A percentile compares a stretch with the other conserved stretches of the same genome.
These are phyloP conservation scores for Arabidopsis lyrata DNA, from an alignment of 441 rosid species.

Conservation along the genomic window DNA sequence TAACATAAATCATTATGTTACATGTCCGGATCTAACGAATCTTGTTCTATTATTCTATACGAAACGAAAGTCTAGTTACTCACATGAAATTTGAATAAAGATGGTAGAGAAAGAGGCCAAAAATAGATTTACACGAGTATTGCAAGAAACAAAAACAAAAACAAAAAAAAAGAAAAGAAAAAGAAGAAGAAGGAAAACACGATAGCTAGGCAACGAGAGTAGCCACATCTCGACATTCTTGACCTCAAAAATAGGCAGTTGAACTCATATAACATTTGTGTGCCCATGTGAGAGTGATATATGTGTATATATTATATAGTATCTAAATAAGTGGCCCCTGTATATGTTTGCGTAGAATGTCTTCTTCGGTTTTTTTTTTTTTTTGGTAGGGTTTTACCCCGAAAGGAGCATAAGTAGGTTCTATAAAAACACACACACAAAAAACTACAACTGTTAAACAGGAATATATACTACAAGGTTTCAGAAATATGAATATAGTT, in stretches of 20 bases:
- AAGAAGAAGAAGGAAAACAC: constrained; percentile 3
- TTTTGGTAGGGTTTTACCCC: too few relatives aligned
- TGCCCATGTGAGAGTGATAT: constrained; percentile 37
- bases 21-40: neutral
- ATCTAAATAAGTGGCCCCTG: constrained; percentile 19
- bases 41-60: too few relatives aligned
- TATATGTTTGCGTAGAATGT: constrained; percentile 26
- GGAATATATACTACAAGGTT: neutral
- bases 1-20: neutral
- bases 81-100: neutral
- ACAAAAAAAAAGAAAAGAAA: neutral
- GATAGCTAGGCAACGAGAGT: constrained; percentile 6
- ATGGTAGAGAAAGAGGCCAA: neutral
- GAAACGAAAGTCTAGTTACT: neutral
- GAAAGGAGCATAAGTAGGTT: too few relatives aligned
- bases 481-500: neutral
- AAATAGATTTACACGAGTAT: neutral
- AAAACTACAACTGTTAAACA: neutral
- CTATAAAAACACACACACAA: neutral
- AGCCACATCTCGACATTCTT: constrained; percentile 37
- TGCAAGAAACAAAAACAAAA: neutral
- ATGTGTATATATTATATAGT: neutral
- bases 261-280: constrained; percentile 11
- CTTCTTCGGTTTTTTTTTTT: too few relatives aligned
- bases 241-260: constrained; percentile 36